These are phyloP conservation scores for Umbellularia californica DNA, from an alignment of 164 flowering plant species.

Conservation along the genomic window DNA sequence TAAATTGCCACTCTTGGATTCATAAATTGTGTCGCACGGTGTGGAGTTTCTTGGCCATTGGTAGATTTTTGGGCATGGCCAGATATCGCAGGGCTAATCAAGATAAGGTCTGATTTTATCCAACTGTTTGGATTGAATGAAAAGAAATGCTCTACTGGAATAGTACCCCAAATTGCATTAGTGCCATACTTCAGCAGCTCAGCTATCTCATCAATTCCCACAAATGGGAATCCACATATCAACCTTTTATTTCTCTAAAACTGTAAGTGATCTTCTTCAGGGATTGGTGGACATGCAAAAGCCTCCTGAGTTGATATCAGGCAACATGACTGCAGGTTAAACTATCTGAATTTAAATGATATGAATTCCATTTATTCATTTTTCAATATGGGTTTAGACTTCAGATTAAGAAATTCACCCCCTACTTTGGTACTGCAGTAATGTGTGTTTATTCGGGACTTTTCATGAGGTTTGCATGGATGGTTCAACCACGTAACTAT, in stretches of 20 bases:
- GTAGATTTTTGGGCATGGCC: no score
- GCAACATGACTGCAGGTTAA: constrained; percentile 91
- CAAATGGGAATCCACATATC: not conserved
- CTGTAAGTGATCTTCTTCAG: constrained; percentile 28
- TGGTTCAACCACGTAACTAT: constrained; percentile 97
- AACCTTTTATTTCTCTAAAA: not conserved
- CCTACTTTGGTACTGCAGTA: constrained; percentile 41
- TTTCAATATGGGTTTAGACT: no score
- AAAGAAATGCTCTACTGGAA: no score
- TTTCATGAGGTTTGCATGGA: constrained; percentile 99
- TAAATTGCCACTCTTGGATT: no score
- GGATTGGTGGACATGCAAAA: constrained; percentile 83
- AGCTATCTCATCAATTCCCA: not conserved
- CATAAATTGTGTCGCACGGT: no score
- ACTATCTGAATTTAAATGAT: not conserved
- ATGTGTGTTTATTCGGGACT: constrained; percentile 88
- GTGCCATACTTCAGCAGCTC: no score
- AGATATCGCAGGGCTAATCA: no score
- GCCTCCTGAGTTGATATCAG: constrained; percentile 94
- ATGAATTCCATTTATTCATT: no score
- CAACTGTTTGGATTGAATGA: no score
- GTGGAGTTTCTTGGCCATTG: no score
- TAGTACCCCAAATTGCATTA: no score
- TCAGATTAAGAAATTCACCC: not conserved
- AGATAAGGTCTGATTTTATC: no score